Evolutionary conservation across 495 filamentous ascomycete genomes (phyloP), one percentile per base, ranked within the genome.

Genomic region (Aspergillus affinis): DNA sequence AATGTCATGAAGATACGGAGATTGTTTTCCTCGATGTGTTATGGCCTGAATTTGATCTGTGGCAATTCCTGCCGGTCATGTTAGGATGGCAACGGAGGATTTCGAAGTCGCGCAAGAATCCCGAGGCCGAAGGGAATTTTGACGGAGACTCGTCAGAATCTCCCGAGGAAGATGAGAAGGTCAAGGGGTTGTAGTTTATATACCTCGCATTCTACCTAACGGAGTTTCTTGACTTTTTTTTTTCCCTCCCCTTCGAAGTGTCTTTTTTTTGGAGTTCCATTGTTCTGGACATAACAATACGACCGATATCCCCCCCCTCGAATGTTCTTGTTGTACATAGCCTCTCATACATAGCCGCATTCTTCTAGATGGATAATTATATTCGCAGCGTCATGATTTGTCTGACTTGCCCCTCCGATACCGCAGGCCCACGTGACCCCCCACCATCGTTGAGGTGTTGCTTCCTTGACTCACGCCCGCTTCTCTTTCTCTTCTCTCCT

Each of bases 31-130:
- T 97, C 46, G 84, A 97, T 58, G 93, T 91, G 57, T 75, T 98
- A 48, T 98, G 94, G 94, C 94, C 94, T 4, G 92, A 98, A 64
- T 97, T 98, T 64, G 92, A 95, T 68, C 79, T 98, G 12, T 95
- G 92, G 93, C 80, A 91, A 48, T 98, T 98, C 74, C 65, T 98
- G 26, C 94, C 95, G 0, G 92, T 98, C 5, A 75, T 98, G 41
- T 75, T 96, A 30, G 90, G 93, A 60, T 98, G 93, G 93, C 93
- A 97, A 70, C 88, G 86, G 75, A 72, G 89, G 75, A 80, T 80
- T 29, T 74, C 75, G 54, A 80, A 80, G 63, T 66, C 71, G 26
- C 71, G 64, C 49, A 68, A 77, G 63, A 73, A 78, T 52, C 75
- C 75, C 10, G 66, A 78, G 46, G 75, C 71, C 8, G 75, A 78